phyloP scores from a whole-genome alignment of 257 asterid genomes.

The Coffea eugenioides region DNA sequence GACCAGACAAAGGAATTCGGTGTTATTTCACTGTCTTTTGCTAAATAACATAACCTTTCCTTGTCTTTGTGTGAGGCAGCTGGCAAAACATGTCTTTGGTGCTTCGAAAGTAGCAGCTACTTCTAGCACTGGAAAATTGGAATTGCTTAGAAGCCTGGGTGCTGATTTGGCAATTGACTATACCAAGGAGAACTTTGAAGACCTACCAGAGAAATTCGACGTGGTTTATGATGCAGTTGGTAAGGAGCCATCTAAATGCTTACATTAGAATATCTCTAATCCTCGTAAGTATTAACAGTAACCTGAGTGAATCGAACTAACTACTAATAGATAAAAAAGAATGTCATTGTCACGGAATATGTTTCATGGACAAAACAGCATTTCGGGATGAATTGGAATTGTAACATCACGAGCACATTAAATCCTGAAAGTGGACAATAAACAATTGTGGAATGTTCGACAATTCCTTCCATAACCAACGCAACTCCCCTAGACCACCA shows the following conservation, averaged over 20 bases:
- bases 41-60: not conserved
- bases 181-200: slow-evolving; percentile 76
- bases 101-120: slow-evolving; percentile 91
- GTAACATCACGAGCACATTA: not conserved
- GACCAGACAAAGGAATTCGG: not conserved
- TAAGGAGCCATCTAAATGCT: slow-evolving; percentile 27
- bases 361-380: not conserved
- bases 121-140: slow-evolving; percentile 66
- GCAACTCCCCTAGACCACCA: not conserved
- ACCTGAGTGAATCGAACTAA: not conserved
- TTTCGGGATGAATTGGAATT: not conserved
- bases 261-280: not conserved
- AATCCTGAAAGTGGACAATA: not conserved
- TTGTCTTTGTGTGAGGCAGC: slow-evolving; percentile 33
- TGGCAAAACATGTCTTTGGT: slow-evolving; percentile 84
- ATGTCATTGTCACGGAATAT: not conserved
- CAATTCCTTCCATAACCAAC: not conserved
- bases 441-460: not conserved
- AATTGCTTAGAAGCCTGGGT: slow-evolving; percentile 70
- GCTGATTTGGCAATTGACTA: slow-evolving; percentile 83
- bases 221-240: slow-evolving; percentile 86
- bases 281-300: not conserved
- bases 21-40: not conserved
- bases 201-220: slow-evolving; percentile 67
- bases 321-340: not conserved